These are phyloP conservation scores for Glonium stellatum DNA, from an alignment of 495 filamentous ascomycete species.

Conservation along the genomic window DNA sequence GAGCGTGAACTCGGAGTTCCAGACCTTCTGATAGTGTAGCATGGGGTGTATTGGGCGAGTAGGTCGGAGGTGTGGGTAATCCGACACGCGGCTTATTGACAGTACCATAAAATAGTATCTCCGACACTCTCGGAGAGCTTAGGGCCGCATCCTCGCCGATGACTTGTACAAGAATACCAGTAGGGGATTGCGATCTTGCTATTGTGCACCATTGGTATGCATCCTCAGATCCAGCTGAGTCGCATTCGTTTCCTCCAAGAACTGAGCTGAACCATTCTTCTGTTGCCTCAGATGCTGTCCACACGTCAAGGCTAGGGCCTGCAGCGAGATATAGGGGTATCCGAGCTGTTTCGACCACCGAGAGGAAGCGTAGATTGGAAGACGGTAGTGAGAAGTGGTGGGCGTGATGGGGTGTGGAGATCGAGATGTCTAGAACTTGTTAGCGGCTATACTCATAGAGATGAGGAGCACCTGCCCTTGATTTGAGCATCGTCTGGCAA, in stretches of 20 bases:
- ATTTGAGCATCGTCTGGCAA: neutral
- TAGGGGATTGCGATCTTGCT: constrained; percentile 20
- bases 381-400: constrained; percentile 11
- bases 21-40: neutral
- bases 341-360: constrained; percentile 19
- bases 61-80: constrained; percentile 44
- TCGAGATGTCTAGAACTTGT: constrained; percentile 11
- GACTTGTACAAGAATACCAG: constrained; percentile 24
- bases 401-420: constrained; percentile 11
- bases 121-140: constrained; percentile 36
- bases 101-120: constrained; percentile 50
- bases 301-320: constrained; percentile 25
- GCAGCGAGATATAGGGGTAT: constrained; percentile 27
- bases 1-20: constrained; percentile 31
- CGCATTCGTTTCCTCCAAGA: constrained; percentile 4
- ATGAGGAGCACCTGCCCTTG: neutral
- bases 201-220: constrained; percentile 21
- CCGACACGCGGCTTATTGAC: constrained; percentile 2
- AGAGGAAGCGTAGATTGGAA: constrained; percentile 21
- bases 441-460: neutral
- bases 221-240: neutral
- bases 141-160: neutral
- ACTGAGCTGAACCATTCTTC: constrained; percentile 25
- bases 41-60: constrained; percentile 29
- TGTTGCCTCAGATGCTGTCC: constrained; percentile 20